A percentile compares a stretch with the other conserved stretches of the same genome.
Conservation (phyloP, 306 rosid species). For the Adenanthera pavonina region DNA sequence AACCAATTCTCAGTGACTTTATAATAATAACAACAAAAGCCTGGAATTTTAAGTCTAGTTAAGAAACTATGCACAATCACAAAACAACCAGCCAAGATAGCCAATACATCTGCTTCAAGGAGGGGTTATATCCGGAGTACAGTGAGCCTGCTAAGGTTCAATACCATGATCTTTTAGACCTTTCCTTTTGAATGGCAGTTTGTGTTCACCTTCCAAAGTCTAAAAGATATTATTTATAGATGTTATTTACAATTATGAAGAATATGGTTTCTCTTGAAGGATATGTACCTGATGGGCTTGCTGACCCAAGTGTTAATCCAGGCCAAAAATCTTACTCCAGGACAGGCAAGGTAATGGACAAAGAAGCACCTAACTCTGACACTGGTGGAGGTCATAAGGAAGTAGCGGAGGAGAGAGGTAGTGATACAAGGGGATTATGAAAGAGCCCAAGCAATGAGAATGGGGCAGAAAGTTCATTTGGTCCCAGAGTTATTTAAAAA, state of each 20-base stretch:
- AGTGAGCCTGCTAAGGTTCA: background rate
- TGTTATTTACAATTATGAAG: background rate
- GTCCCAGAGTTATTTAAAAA: background rate
- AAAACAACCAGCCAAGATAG: background rate
- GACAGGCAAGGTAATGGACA: background rate
- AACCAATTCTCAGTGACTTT: background rate
- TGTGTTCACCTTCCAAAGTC: background rate
- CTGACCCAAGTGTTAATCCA: background rate
- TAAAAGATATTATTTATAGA: background rate
- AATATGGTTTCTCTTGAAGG: background rate
- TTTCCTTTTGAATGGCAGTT: background rate
- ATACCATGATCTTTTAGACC: background rate
- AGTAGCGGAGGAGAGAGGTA: background rate
- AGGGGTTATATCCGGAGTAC: background rate
- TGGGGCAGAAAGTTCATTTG: no score
- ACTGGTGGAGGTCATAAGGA: background rate
- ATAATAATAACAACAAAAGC: background rate
- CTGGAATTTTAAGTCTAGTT: background rate
- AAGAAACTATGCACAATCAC: background rate
- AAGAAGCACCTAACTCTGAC: no score
- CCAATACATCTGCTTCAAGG: background rate
- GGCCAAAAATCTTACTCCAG: background rate
- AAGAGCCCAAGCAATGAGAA: background rate
- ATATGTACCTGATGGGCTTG: background rate
- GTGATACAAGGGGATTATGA: background rate